A percentile compares a stretch with the other conserved stretches of the same genome.
Evolutionary conservation across 2,329 filamentous ascomycete genomes (phyloP).

Genomic region (Alternaria arborescens): DNA sequence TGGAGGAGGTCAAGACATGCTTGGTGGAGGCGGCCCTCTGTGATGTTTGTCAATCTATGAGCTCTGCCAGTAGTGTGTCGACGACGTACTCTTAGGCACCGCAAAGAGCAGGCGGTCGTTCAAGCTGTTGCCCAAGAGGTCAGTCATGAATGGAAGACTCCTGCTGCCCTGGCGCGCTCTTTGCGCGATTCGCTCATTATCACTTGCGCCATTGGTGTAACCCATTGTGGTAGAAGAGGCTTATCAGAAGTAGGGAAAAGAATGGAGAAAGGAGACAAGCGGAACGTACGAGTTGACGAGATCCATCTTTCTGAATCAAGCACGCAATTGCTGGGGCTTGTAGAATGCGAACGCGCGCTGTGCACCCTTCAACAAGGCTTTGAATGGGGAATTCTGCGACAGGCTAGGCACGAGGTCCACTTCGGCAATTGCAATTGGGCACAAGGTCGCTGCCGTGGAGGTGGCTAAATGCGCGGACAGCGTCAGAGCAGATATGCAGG

Average conservation of each 20-base stretch:
- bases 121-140: slow-evolving; percentile 67
- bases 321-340: slow-evolving; percentile 34
- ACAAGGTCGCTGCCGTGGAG: slow-evolving; percentile 18
- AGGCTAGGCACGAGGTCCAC: slow-evolving; percentile 33
- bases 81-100: slow-evolving; percentile 90
- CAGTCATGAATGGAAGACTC: slow-evolving; percentile 52
- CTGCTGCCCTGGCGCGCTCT: slow-evolving; percentile 44
- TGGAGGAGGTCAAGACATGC: slow-evolving; percentile 88
- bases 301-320: slow-evolving; percentile 49
- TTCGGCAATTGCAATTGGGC: slow-evolving; percentile 38
- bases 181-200: slow-evolving; percentile 30
- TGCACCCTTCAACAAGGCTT: slow-evolving; percentile 16
- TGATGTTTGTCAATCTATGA: slow-evolving; percentile 16
- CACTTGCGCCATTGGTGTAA: slow-evolving; percentile 28
- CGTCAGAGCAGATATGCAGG: slow-evolving; percentile 28
- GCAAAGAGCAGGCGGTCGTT: slow-evolving; percentile 94
- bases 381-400: slow-evolving; percentile 25
- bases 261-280: slow-evolving; percentile 13
- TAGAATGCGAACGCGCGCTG: slow-evolving; percentile 25
- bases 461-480: slow-evolving; percentile 21
- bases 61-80: neutral
- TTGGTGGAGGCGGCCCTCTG: slow-evolving; percentile 92
- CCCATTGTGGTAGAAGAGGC: slow-evolving; percentile 31
- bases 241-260: slow-evolving; percentile 7
- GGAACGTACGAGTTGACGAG: slow-evolving; percentile 53